A percentile compares a stretch with the other conserved stretches of the same genome.
These are phyloP conservation scores for Colletotrichum viniferum DNA, from an alignment of 2,329 filamentous ascomycete species.

Conservation along the genomic window DNA sequence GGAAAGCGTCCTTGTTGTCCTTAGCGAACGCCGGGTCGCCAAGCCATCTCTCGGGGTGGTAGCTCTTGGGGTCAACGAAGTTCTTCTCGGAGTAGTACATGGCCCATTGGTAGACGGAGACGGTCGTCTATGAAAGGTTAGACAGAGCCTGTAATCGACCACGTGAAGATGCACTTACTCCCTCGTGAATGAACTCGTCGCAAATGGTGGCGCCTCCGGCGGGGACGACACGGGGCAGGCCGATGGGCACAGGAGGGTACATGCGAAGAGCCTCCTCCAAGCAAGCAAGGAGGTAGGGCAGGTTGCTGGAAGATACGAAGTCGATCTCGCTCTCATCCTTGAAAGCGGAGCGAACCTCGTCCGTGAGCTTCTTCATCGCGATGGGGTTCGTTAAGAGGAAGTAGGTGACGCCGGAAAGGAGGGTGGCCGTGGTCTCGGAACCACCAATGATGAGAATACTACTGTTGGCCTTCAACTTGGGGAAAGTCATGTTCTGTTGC, in stretches of 20 bases:
- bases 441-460: constrained; percentile 32
- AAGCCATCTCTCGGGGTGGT: constrained; percentile 38
- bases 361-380: constrained; percentile 31
- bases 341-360: constrained; percentile 43
- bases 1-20: constrained; percentile 40
- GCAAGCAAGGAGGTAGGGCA: constrained; percentile 43
- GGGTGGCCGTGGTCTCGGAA: constrained; percentile 37
- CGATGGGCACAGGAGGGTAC: constrained; percentile 35
- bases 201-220: constrained; percentile 35
- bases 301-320: constrained; percentile 29
- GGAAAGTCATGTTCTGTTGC: constrained; percentile 1
- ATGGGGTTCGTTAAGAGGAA: constrained; percentile 34
- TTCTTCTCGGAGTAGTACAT: constrained; percentile 34
- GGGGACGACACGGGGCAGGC: constrained; percentile 31
- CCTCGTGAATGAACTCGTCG: constrained; percentile 34
- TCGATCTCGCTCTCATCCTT: constrained; percentile 38
- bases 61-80: constrained; percentile 35
- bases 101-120: constrained; percentile 41
- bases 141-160: not conserved
- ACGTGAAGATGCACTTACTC: constrained; percentile 23
- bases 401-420: constrained; percentile 30
- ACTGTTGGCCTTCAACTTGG: constrained; percentile 20
- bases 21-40: constrained; percentile 23
- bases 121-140: constrained; percentile 30
- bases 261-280: constrained; percentile 47